Evolutionary conservation across 148 eudicot genomes (phyloP), one percentile per base, ranked within the genome.

Genomic region (Fagopyrum esculentum): DNA sequence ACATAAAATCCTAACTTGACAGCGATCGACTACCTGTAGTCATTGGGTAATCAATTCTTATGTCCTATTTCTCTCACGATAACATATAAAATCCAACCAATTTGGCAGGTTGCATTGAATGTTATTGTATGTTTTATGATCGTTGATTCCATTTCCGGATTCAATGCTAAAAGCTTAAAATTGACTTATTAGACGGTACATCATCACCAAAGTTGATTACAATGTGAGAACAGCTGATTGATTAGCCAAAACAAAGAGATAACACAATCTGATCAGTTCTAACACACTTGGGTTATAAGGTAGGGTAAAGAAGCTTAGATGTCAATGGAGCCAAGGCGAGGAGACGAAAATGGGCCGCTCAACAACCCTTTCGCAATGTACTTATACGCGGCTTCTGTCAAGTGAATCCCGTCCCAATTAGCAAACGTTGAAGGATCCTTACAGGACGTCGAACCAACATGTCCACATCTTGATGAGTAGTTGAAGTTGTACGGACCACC

Each of bases 401-500:
- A 82, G 78, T 90, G 92, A 73, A 90, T 76, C 29, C 92, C 92
- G 49, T 88, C 96, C 96, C 96, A 90, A 60, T 83, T 88, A 9
- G 83, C 89, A 73, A 73, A 76, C 26, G 76, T 81, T 11, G 86
- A 82, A 2, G 96, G 89, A 72, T 74, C 78, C 29, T 13, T 16
- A 74, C 92, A 90, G 1, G 74, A 81, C 6, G 43, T 84, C 0
- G 90, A 88, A 8, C 92, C 92, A 3, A 17, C 70, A 64, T 90
- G 89, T 5, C 96, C 92, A 77, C 96, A 90, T 79, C 92, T 82
- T 48, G 89, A 90, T 8, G 89, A 76, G 72, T 84, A 78, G 55
- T 90, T 87, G 60, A 87, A 90, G 59, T 90, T 90, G 83, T 86
- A 90, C 9, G 85, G 87, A 10, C 96, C 96, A 30, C 96, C 92